phyloP scores from a whole-genome alignment of 2,329 filamentous ascomycete genomes.

The Cordyceps tenuipes region DNA sequence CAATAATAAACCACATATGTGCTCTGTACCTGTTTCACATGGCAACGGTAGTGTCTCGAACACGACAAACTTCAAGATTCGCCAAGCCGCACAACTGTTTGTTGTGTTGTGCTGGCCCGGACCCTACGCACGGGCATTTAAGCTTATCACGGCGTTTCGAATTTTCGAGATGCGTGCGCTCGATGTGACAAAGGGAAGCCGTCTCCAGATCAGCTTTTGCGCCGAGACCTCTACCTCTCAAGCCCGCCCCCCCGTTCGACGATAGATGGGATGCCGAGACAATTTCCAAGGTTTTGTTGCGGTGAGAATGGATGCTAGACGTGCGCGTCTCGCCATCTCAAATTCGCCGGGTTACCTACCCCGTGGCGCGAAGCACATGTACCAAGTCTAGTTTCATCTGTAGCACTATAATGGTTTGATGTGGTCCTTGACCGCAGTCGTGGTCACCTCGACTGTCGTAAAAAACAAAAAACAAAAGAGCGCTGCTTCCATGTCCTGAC shows the following conservation, averaged over 20 bases:
- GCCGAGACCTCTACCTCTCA: background rate
- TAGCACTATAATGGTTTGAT: constrained; percentile 4
- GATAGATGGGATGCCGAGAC: background rate
- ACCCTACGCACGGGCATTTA: background rate
- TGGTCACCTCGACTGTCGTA: background rate
- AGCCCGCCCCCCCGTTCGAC: too few species aligned
- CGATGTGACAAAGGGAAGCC: background rate
- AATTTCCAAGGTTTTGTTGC: background rate
- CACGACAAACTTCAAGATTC: background rate
- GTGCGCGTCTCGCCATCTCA: background rate
- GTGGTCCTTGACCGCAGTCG: background rate
- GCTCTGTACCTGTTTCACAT: too few species aligned
- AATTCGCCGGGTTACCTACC: background rate
- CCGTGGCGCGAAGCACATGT: background rate
- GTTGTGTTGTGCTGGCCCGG: background rate
- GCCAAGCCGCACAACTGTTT: too few species aligned
- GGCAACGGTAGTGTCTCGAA: too few species aligned
- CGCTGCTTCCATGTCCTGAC: background rate
- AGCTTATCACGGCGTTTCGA: background rate
- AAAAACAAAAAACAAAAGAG: background rate
- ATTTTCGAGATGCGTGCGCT: background rate
- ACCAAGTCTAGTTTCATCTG: background rate
- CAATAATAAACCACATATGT: too few species aligned
- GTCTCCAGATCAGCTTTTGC: background rate
- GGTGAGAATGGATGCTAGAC: background rate